A percentile compares a stretch with the other conserved stretches of the same genome.
These are phyloP conservation scores for Cyberlindnera bimundalis DNA, from an alignment of 805 yeast species.

Conservation along the genomic window DNA sequence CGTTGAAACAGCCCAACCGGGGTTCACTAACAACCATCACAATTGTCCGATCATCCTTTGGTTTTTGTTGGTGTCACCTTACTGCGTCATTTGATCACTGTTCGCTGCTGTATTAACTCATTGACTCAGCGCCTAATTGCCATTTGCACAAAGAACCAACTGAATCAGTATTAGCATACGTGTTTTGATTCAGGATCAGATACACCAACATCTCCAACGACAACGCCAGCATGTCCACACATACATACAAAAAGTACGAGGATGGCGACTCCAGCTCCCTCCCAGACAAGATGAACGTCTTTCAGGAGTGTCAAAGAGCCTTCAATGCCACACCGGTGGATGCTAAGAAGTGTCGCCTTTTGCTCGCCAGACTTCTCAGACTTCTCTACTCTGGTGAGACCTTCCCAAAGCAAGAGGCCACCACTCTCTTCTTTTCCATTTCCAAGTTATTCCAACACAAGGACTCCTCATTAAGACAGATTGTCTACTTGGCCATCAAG, in stretches of 20 bases:
- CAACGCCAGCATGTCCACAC: constrained; percentile 62
- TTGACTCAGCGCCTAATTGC: neutral
- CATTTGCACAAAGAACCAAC: neutral
- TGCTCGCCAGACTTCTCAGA: constrained; percentile 79
- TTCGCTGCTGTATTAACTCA: neutral
- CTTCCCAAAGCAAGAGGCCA: constrained; percentile 86
- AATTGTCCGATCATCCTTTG: neutral
- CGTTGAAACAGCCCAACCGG: neutral
- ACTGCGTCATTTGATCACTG: neutral
- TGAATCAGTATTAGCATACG: constrained; percentile 3
- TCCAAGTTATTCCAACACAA: constrained; percentile 94
- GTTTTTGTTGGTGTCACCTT: neutral
- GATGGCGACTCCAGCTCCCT: constrained; percentile 61
- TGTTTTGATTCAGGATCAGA: constrained; percentile 4
- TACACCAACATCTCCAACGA: neutral
- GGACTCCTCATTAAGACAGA: constrained; percentile 82
- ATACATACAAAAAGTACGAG: constrained; percentile 79
- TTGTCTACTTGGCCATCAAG: constrained; percentile 91
- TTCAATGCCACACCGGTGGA: constrained; percentile 90
- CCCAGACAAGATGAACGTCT: constrained; percentile 96
- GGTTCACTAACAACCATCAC: neutral
- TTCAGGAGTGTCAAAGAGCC: constrained; percentile 89
- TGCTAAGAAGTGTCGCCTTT: constrained; percentile 78
- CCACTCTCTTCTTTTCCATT: constrained; percentile 87
- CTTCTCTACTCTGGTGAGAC: constrained; percentile 81